Evolutionary conservation across 1,284 basidiomycete species (phyloP), one percentile per base, ranked within the genome.

Genomic region (Prillingera fragicola): DNA sequence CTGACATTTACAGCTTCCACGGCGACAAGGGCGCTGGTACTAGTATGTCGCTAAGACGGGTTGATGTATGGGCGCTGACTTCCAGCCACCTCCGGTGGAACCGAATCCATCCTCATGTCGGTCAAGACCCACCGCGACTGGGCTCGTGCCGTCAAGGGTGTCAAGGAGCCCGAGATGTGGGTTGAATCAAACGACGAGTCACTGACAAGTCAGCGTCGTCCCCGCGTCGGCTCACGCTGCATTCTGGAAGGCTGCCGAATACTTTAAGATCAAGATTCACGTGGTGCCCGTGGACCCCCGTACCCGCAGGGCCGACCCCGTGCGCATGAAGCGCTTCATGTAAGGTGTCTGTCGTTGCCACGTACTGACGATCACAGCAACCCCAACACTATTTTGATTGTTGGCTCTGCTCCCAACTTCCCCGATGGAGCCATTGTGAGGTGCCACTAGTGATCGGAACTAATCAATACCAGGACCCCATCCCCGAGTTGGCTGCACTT

Each of bases 81-180:
- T 14, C 6, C 46, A 70, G 67, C 91, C 59, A 97, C 94, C 1
- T 87, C 85, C 0, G 94, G 94, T 17, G 94, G 95, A 3, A 98
- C 94, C 0, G 94, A 98, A 68, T 90, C 86, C 13, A 97, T 98
- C 59, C 74, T 72, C 38, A 71, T 72, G 89, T 82, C 90, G 4
- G 80, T 90, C 57, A 94, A 96, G 74, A 85, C 91, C 0, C 83
- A 96, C 70, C 81, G 92, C 22, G 91, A 97, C 57, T 96, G 92
- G 89, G 94, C 87, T 1, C 73, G 78, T 21, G 79, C 75, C 2
- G 82, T 82, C 31, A 94, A 91, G 69, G 87, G 89, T 5, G 87
- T 97, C 62, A 88, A 78, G 1, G 79, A 86, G 52, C 94, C 94
- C 0, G 94, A 98, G 68, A 90, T 98, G 87, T 88, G 56, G 31